Percentiles rank a stretch among this genome's conserved stretches.
Evolutionary conservation across 179 eudicot genomes (phyloP).

Genomic region (Spergularia azorica): DNA sequence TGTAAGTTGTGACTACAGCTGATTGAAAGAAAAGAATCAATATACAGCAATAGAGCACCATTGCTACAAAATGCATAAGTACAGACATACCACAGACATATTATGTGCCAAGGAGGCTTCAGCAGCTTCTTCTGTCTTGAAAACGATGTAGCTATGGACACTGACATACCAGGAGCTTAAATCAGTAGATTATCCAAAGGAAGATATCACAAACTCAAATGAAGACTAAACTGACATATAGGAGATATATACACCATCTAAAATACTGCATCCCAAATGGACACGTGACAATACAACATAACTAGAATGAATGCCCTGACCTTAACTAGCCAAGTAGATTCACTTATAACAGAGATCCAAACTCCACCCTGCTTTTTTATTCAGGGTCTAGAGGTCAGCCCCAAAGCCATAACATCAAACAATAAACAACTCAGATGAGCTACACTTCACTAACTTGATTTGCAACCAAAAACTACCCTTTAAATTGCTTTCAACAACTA

Average conservation of each 20-base stretch:
- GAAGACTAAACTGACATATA: not conserved
- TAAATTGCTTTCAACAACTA: not conserved
- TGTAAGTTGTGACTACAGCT: not conserved
- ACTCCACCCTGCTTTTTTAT: not conserved
- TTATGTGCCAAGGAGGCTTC: conserved; percentile 85
- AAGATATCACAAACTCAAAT: not conserved
- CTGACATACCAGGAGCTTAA: conserved; percentile 39
- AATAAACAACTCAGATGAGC: not conserved
- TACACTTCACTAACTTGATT: not conserved
- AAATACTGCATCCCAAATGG: too few species aligned
- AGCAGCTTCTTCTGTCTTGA: conserved; percentile 75
- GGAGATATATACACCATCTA: not conserved
- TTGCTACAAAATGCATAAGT: not conserved
- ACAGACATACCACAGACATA: conserved; percentile 81
- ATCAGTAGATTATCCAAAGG: conserved; percentile 12
- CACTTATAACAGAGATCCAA: not conserved
- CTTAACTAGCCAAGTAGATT: not conserved
- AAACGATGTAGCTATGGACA: conserved; percentile 86
- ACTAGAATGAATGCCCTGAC: not conserved
- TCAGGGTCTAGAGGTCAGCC: not conserved
- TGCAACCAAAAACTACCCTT: not conserved
- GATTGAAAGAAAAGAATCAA: not conserved
- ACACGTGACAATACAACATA: too few species aligned
- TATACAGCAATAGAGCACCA: not conserved
- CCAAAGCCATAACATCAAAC: not conserved